Evolutionary conservation across 1,284 basidiomycete species (phyloP), one percentile per base, ranked within the genome.

Genomic region (Leccinum solheimii): DNA sequence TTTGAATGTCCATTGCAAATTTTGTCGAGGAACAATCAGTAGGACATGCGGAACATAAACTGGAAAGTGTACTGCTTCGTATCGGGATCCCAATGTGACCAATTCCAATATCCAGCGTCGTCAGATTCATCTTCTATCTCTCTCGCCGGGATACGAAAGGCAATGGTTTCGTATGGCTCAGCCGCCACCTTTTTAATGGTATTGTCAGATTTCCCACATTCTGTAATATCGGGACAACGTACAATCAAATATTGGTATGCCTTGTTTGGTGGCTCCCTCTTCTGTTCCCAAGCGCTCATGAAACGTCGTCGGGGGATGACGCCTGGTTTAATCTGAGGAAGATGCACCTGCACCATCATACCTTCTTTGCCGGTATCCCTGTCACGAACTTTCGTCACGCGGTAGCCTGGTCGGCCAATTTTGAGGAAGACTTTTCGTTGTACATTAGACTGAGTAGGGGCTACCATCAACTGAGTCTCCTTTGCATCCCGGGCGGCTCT

Each of bases 261-360:
- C 74, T 96, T 90, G 80, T 98, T 97, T 2, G 95, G 95, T 21
- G 91, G 87, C 76, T 99, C 97, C 68, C 92, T 83, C 74, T 94
- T 94, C 80, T 99, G 97, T 79, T 99, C 97, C 86, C 96, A 99
- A 62, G 94, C 92, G 70, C 92, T 94, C 97, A 99, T 99, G 79
- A 98, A 97, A 57, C 97, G 84, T 67, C 95, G 83, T 63, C 95
- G 81, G 36, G 97, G 97, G 52, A 87, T 79, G 53, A 97, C 91
- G 21, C 83, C 94, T 3, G 86, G 78, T 76, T 96, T 97, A 69
- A 97, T 94, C 79, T 98, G 94, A 3, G 97, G 97, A 52, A 98
- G 83, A 75, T 96, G 94, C 1, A 99, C 90, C 70, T 98, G 96
- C 60, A 99, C 97, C 82, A 98, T 89, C 83, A 99, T 89, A 5